Conservation (phyloP, 2,329 filamentous ascomycete species). For the Davidsoniella eucalypti region DNA sequence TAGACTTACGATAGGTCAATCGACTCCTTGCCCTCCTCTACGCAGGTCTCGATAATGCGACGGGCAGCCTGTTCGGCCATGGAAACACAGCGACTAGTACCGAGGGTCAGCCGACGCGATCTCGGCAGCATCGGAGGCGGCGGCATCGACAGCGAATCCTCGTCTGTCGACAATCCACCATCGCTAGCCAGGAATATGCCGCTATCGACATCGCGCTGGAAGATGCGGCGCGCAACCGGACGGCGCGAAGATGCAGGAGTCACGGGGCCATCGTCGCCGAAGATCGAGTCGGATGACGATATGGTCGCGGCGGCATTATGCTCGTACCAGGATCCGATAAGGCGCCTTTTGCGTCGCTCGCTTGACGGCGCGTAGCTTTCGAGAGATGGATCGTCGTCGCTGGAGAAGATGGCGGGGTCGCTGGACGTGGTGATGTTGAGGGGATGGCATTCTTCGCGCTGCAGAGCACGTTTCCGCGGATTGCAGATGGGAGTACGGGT, state of each 20-base stretch:
- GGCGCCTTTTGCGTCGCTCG: conserved; percentile 41
- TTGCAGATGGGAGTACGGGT: conserved; percentile 19
- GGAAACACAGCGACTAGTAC: conserved; percentile 17
- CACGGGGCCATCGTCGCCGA: conserved; percentile 23
- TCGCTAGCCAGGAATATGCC: conserved; percentile 51
- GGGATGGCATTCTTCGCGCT: conserved; percentile 18
- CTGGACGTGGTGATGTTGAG: conserved; percentile 42
- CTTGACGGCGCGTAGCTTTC: conserved; percentile 41
- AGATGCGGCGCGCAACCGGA: conserved; percentile 31
- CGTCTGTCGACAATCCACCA: conserved; percentile 4
- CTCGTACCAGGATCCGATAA: conserved; percentile 52
- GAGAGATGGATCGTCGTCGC: conserved; percentile 50
- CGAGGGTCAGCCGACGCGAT: conserved; percentile 2
- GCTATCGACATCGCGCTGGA: conserved; percentile 48
- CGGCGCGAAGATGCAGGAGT: background rate
- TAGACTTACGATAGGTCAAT: conserved; percentile 44
- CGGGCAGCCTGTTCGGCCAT: conserved; percentile 29
- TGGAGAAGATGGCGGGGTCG: conserved; percentile 55
- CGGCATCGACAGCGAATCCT: conserved; percentile 1
- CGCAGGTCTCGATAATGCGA: conserved; percentile 31
- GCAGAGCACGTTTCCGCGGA: conserved; percentile 24
- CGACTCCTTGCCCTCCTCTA: conserved; percentile 41
- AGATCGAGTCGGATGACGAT: conserved; percentile 31
- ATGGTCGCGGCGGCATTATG: conserved; percentile 27
- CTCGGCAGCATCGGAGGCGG: conserved; percentile 1